Conservation (phyloP, 2,329 filamentous ascomycete species). For the Aspergillus sp. region DNA sequence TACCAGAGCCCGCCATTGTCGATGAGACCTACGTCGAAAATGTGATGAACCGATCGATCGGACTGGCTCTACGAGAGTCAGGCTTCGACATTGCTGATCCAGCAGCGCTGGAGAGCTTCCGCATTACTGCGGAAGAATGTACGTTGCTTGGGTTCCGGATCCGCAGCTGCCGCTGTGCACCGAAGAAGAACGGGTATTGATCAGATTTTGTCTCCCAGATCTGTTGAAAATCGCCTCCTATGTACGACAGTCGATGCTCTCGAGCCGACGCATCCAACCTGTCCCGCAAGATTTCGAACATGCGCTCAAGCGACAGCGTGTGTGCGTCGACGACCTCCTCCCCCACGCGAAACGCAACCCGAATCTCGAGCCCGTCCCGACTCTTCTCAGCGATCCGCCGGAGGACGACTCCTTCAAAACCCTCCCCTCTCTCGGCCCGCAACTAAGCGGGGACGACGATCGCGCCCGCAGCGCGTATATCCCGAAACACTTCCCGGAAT, state of each 20-base stretch:
- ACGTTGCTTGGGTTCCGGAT: slow-evolving; percentile 29
- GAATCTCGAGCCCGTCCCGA: slow-evolving; percentile 20
- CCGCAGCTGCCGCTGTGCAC: background rate
- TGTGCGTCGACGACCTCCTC: slow-evolving; percentile 33
- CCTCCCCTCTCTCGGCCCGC: slow-evolving; percentile 50
- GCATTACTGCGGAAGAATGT: slow-evolving; percentile 59
- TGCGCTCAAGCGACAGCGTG: slow-evolving; percentile 31
- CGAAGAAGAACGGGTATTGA: slow-evolving; percentile 10
- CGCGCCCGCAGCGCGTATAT: slow-evolving; percentile 53
- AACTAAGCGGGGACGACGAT: slow-evolving; percentile 49
- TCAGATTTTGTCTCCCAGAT: slow-evolving; percentile 40
- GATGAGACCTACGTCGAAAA: slow-evolving; percentile 55
- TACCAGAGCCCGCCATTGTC: slow-evolving; percentile 43
- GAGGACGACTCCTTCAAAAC: slow-evolving; percentile 33
- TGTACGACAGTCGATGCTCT: slow-evolving; percentile 58
- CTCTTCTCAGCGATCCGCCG: slow-evolving; percentile 40
- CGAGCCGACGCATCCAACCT: slow-evolving; percentile 54
- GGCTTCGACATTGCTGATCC: slow-evolving; percentile 58
- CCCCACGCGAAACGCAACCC: slow-evolving; percentile 31
- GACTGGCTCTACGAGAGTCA: slow-evolving; percentile 48
- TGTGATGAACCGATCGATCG: slow-evolving; percentile 56
- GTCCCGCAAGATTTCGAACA: slow-evolving; percentile 60
- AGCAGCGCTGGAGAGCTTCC: slow-evolving; percentile 57
- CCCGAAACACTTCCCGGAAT: slow-evolving; percentile 59
- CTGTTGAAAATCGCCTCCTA: slow-evolving; percentile 55